phyloP scores from a whole-genome alignment of 1,284 basidiomycete species.

The Heterobasidion annosum region DNA sequence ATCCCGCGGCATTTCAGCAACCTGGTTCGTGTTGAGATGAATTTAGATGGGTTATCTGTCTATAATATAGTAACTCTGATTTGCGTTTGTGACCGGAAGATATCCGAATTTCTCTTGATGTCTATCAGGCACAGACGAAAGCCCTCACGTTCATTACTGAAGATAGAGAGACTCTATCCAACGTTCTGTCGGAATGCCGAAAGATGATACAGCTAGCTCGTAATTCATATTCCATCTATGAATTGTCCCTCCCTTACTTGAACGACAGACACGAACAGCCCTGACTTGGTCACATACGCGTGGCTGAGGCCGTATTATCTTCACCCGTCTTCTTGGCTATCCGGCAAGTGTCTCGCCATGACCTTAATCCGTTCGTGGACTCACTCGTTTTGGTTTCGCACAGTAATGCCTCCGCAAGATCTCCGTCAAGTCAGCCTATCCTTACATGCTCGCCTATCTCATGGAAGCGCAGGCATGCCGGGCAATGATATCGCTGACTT shows the following conservation, averaged over 20 bases:
- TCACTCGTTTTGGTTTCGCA: background rate
- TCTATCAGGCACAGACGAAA: background rate
- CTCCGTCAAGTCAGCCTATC: conserved; percentile 38
- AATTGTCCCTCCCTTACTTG: background rate
- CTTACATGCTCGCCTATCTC: conserved; percentile 42
- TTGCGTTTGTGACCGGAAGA: background rate
- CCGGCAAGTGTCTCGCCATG: conserved; percentile 10
- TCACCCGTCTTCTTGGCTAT: conserved; percentile 18
- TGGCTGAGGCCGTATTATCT: conserved; percentile 29
- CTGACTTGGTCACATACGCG: conserved; percentile 6
- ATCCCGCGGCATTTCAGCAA: background rate
- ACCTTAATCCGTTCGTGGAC: background rate
- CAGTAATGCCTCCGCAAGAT: conserved; percentile 37
- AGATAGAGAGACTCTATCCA: conserved; percentile 23
- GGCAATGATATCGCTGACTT: conserved; percentile 54
- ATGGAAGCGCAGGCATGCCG: conserved; percentile 48
- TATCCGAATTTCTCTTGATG: background rate
- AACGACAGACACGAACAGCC: background rate
- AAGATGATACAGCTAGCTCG: conserved; percentile 33
- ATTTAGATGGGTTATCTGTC: background rate
- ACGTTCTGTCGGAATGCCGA: conserved; percentile 38
- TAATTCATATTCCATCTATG: conserved; percentile 13
- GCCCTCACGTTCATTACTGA: background rate
- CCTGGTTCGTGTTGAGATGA: background rate
- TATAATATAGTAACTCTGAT: background rate